phyloP scores from a whole-genome alignment of 176 grass and related monocot species.

The Cymbopogon citratus region DNA sequence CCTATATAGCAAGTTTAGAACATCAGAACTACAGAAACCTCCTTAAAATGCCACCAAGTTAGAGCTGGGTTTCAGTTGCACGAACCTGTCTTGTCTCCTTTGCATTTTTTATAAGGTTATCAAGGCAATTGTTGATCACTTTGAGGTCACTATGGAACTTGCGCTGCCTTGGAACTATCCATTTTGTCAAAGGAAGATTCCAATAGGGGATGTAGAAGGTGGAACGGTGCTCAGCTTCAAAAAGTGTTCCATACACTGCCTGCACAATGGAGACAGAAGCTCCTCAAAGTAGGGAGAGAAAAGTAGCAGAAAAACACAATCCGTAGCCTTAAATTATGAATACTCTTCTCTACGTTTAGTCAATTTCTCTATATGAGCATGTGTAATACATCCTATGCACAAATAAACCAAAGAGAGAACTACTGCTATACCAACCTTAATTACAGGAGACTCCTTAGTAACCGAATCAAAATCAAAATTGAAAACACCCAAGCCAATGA shows the following conservation, averaged over 20 bases:
- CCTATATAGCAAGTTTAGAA: slow-evolving; percentile 39
- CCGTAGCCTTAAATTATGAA: neutral
- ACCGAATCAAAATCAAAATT: slow-evolving; percentile 96
- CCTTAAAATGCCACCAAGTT: slow-evolving; percentile 15
- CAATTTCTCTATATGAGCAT: neutral
- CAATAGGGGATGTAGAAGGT: slow-evolving; percentile 98
- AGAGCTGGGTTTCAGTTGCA: neutral
- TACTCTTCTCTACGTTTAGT: slow-evolving; percentile 4
- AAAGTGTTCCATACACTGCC: slow-evolving; percentile 98
- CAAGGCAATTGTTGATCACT: slow-evolving; percentile 89
- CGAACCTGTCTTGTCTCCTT: slow-evolving; percentile 90
- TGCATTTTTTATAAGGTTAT: slow-evolving; percentile 88
- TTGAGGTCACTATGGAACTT: slow-evolving; percentile 88
- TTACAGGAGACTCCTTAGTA: slow-evolving; percentile 95
- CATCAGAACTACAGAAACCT: neutral
- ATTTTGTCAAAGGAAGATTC: slow-evolving; percentile 86
- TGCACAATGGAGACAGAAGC: slow-evolving; percentile 23
- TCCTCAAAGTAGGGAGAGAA: neutral
- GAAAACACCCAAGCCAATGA: slow-evolving; percentile 95
- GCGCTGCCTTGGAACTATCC: slow-evolving; percentile 82
- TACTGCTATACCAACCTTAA: slow-evolving; percentile 58
- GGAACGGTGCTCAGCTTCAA: slow-evolving; percentile 93
- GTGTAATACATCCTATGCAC: neutral
- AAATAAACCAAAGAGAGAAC: slow-evolving; percentile 19
- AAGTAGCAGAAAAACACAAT: slow-evolving; percentile 1